Conservation (phyloP, 345 rosid genomes). For the Sapria himalayana region DNA sequence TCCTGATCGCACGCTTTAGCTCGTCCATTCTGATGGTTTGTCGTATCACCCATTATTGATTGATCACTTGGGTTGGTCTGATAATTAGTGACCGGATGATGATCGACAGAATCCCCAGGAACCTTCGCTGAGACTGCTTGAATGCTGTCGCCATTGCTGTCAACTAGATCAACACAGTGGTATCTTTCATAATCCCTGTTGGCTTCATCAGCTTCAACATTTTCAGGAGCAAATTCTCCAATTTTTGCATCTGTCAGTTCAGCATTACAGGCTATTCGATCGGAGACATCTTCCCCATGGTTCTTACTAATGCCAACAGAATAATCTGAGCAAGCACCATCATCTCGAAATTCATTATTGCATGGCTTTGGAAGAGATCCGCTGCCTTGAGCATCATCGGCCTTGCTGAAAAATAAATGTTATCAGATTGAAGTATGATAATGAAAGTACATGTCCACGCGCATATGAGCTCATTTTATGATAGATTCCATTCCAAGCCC, state of each 20-base stretch:
- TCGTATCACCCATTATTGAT: slow-evolving; percentile 5
- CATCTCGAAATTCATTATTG: slow-evolving; percentile 13
- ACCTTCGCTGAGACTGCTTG: slow-evolving; percentile 7
- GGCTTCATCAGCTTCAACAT: slow-evolving; percentile 12
- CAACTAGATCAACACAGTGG: slow-evolving; percentile 10
- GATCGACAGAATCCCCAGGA: slow-evolving; percentile 15
- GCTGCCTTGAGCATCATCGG: slow-evolving; percentile 25
- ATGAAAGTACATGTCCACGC: too few species aligned
- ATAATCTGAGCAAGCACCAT: slow-evolving; percentile 6
- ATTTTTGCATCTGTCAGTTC: slow-evolving; percentile 15
- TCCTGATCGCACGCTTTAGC: slow-evolving; percentile 9
- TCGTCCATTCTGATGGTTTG: slow-evolving; percentile 17
- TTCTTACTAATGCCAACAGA: slow-evolving; percentile 15
- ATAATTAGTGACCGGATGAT: too few species aligned
- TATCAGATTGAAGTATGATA: not conserved
- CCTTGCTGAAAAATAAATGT: slow-evolving; percentile 40
- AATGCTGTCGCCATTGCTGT: slow-evolving; percentile 8
- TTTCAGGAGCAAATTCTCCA: slow-evolving; percentile 11
- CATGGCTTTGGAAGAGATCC: slow-evolving; percentile 13
- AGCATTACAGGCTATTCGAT: slow-evolving; percentile 8
- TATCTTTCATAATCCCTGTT: slow-evolving; percentile 10
- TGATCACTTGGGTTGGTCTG: too few species aligned
- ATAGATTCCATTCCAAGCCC: too few species aligned
- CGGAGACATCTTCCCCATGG: slow-evolving; percentile 12
- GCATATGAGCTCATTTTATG: too few species aligned